Evolutionary conservation across 257 asterid genomes (phyloP), one percentile per base, ranked within the genome.

Genomic region (Rubia yunnanensis): DNA sequence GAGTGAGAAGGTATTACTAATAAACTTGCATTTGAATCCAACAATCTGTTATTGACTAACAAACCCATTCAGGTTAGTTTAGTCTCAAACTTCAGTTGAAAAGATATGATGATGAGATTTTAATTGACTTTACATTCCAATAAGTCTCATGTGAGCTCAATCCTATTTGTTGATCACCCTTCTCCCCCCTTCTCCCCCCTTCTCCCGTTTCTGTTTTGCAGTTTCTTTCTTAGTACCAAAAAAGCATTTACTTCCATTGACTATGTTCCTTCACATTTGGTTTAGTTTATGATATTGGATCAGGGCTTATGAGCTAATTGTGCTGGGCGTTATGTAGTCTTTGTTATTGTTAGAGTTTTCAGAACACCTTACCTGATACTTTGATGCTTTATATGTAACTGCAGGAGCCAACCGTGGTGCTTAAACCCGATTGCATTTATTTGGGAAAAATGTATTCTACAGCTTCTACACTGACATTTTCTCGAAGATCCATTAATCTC

Each of bases 331-430:
- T 32, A 26, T 60, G 20, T 59, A 14, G 41, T 5, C 10, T 36
- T 22, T 66, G 50, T 38, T 65, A 41, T 39, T n/a, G 26, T 24
- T n/a, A 22, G 20, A 17, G 22, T 28, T 59, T 38, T 36, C 18
- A 32, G 18, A 34, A 56, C 1, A 2, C n/a, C 10, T 58, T 68
- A 49, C 50, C 34, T 30, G 63, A 22, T 10, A 20, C 49, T 60
- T 34, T 58, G 36, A 46, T 55, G 35, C 35, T 46, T 28, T 24
- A 14, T 30, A 13, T 26, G 44, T 44, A 56, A 60, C 70, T 65
- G 78, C 89, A 92, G 98, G 92, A 81, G 77, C 39, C 70, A 32
- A 61, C 75, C 63, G 95, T 88, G 73, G 74, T 72, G 70, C 76
- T 88, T 73, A 46, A 56, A 57, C 92, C 98, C 52, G 64, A 71